Evolutionary conservation across 1,139 yeast genomes (phyloP).

Genomic region (Eremothecium coryli): DNA sequence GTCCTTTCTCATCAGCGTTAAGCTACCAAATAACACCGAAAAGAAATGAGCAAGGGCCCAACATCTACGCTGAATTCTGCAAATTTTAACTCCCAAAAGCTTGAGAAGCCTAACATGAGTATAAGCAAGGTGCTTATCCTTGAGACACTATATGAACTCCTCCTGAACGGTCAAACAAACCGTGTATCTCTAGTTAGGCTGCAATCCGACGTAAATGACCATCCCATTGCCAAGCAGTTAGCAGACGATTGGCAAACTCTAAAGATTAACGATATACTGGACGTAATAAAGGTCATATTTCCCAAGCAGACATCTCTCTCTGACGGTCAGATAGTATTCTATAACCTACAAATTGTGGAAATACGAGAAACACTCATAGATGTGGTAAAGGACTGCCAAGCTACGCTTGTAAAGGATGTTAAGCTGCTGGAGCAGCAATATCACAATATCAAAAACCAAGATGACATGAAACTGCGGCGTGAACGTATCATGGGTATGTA

Average conservation of each 20-base stretch:
- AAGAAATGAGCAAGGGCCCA: too few species aligned
- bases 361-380: conserved; percentile 16
- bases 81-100: too few species aligned
- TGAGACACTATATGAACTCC: conserved; percentile 24
- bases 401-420: conserved; percentile 13
- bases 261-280: conserved; percentile 27
- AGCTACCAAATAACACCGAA: too few species aligned
- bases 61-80: too few species aligned
- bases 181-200: conserved; percentile 26
- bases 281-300: conserved; percentile 22
- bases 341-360: conserved; percentile 23
- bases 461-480: conserved; percentile 10
- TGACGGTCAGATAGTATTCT: conserved; percentile 28
- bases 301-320: conserved; percentile 25
- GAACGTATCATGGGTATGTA: conserved; percentile 21
- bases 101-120: conserved; percentile 1
- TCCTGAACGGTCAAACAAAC: conserved; percentile 20
- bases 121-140: conserved; percentile 25
- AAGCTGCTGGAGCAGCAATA: conserved; percentile 13
- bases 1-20: too few species aligned
- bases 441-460: conserved; percentile 1
- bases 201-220: conserved; percentile 28
- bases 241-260: conserved; percentile 9
- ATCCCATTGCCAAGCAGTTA: conserved; percentile 14
- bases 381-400: conserved; percentile 15